phyloP scores from a whole-genome alignment of 345 rosid species.

The Trapa incisa region DNA sequence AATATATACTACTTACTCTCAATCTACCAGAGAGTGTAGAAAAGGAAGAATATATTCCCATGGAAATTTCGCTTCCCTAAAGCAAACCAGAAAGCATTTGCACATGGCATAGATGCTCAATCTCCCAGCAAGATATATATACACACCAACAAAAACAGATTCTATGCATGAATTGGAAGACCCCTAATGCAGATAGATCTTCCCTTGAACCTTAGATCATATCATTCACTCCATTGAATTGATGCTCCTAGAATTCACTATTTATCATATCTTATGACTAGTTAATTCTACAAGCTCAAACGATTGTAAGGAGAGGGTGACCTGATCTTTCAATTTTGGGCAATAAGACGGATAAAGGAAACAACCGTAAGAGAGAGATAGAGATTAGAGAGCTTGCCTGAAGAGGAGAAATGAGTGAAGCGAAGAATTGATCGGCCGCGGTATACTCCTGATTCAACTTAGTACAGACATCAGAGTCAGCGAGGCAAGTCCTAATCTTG shows the following conservation, averaged over 20 bases:
- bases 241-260: not conserved
- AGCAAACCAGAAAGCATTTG: not conserved
- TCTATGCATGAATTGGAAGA: not conserved
- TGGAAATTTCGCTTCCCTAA: no score
- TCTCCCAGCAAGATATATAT: no score
- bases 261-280: not conserved
- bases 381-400: conserved; percentile 35
- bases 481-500: conserved; percentile 56
- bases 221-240: not conserved
- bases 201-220: not conserved
- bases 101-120: not conserved
- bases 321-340: no score
- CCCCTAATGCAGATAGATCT: not conserved
- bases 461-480: conserved; percentile 52
- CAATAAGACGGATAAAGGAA: no score
- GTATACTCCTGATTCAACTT: conserved; percentile 38
- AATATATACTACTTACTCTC: not conserved
- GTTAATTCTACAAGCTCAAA: not conserved
- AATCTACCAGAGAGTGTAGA: not conserved
- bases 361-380: not conserved
- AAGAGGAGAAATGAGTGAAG: conserved; percentile 54
- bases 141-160: no score
- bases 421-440: conserved; percentile 64
- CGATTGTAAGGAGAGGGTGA: no score
- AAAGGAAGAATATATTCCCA: not conserved